phyloP scores from a whole-genome alignment of 2,329 filamentous ascomycete genomes.

The Orbilia brochopaga region DNA sequence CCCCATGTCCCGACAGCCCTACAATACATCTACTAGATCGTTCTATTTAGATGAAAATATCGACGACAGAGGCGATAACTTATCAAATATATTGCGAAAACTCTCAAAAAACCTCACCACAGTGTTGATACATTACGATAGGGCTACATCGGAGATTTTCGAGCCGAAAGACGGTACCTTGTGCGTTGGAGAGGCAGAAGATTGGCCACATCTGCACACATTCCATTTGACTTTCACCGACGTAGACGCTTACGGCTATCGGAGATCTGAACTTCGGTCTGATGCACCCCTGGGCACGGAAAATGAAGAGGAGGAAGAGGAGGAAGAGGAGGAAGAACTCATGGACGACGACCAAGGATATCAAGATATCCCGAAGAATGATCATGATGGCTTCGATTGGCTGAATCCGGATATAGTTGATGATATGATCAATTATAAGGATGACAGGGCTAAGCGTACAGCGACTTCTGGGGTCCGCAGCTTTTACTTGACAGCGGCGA shows the following conservation, averaged over 20 bases:
- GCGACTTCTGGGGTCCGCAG: constrained; percentile 26
- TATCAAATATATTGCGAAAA: constrained; percentile 33
- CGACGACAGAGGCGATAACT: constrained; percentile 28
- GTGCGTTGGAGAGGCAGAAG: constrained; percentile 23
- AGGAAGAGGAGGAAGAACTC: constrained; percentile 13
- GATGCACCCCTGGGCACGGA: constrained; percentile 4
- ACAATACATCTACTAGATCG: constrained; percentile 31
- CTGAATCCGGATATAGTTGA: constrained; percentile 25
- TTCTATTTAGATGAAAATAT: constrained; percentile 34
- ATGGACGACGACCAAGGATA: constrained; percentile 15
- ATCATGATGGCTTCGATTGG: constrained; percentile 37
- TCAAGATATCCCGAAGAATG: constrained; percentile 25
- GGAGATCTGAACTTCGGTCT: constrained; percentile 25
- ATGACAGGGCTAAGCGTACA: constrained; percentile 23
- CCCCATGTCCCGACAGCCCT: constrained; percentile 22
- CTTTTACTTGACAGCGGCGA: constrained; percentile 32
- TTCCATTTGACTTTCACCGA: constrained; percentile 29
- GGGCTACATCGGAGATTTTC: constrained; percentile 32
- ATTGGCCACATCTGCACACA: constrained; percentile 34
- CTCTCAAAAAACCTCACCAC: constrained; percentile 24
- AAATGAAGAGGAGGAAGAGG: constrained; percentile 19
- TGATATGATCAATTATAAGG: constrained; percentile 17
- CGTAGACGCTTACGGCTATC: constrained; percentile 31
- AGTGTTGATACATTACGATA: constrained; percentile 24
- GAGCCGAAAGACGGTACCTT: constrained; percentile 24